These are phyloP conservation scores for Glycine soja DNA, from an alignment of 306 rosid genomes.

Conservation along the genomic window DNA sequence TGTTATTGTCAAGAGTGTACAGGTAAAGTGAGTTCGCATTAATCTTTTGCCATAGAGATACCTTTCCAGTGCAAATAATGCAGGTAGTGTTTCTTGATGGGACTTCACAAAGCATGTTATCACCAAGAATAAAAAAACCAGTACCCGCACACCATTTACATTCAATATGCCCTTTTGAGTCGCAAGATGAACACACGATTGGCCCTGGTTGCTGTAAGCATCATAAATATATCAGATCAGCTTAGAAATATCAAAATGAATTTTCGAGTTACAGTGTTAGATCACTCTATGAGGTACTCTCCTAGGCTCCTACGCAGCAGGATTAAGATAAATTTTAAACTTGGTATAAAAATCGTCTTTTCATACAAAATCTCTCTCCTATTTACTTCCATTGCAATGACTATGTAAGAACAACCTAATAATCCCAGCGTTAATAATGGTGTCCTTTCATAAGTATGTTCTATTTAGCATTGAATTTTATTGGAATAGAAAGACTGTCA, in stretches of 20 bases:
- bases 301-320: background rate
- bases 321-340: background rate
- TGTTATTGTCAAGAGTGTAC: background rate
- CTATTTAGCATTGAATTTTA: background rate
- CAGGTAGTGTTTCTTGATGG: constrained; percentile 89
- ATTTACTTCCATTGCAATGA: constrained; percentile 1
- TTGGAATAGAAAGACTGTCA: background rate
- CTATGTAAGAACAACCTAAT: background rate
- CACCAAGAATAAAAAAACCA: constrained; percentile 91
- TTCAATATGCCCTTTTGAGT: constrained; percentile 79
- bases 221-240: constrained; percentile 3
- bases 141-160: constrained; percentile 96
- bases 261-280: background rate
- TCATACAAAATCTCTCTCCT: background rate
- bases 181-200: constrained; percentile 81
- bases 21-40: constrained; percentile 45
- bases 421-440: background rate
- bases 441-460: background rate
- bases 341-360: background rate
- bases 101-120: constrained; percentile 97
- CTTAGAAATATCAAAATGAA: background rate
- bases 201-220: constrained; percentile 91
- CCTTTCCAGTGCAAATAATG: constrained; percentile 85
- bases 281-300: background rate
- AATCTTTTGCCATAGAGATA: constrained; percentile 28